Percentiles rank a stretch among this genome's conserved stretches.
Evolutionary conservation across 139 green algal genomes (phyloP).

Genomic region (Dunaliella primolecta): DNA sequence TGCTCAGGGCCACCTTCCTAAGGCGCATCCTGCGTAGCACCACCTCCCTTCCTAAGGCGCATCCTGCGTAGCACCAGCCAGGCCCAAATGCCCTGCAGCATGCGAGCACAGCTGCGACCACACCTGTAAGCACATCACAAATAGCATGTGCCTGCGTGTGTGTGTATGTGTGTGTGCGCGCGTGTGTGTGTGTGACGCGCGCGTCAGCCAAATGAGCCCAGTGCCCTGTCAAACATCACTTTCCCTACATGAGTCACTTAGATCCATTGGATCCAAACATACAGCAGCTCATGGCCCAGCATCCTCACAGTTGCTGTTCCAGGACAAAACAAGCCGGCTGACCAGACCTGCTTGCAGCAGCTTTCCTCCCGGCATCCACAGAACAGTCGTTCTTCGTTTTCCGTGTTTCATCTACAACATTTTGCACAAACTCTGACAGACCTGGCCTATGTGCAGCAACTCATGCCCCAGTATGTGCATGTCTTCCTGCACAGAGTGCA

Average conservation of each 20-base stretch:
- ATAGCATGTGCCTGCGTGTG: background rate
- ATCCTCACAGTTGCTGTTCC: background rate
- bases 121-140: background rate
- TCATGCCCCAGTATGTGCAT: slow-evolving; percentile 9
- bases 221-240: background rate
- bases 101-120: background rate
- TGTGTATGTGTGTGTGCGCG: background rate
- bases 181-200: background rate
- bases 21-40: too few relatives aligned
- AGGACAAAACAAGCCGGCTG: background rate
- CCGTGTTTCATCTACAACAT: too few relatives aligned
- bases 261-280: background rate
- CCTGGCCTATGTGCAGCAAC: slow-evolving; percentile 18
- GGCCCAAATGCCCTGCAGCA: background rate
- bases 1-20: too few relatives aligned
- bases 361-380: background rate
- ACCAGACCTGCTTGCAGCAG: background rate
- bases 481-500: background rate
- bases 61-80: too few relatives aligned
- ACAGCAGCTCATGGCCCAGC: background rate
- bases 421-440: too few relatives aligned
- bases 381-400: background rate
- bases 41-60: too few relatives aligned
- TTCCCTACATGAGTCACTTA: too few relatives aligned
- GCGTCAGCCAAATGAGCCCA: background rate